A percentile compares a stretch with the other conserved stretches of the same genome.
Conservation (phyloP, 2,329 filamentous ascomycete genomes). For the Diaporthe capsici region DNA sequence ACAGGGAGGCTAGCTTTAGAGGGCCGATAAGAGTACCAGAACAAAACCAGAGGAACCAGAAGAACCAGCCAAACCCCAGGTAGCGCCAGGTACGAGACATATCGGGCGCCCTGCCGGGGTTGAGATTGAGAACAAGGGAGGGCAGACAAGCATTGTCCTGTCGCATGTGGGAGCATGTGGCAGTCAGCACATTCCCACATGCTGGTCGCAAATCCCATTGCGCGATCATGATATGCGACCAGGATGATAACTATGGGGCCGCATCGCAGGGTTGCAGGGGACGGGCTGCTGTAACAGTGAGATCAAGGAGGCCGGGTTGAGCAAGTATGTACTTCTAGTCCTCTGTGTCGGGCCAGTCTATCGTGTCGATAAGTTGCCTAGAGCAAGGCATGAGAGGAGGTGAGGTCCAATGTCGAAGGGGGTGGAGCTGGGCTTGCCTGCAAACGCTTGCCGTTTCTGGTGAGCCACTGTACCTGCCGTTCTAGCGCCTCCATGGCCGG, state of each 20-base stretch:
- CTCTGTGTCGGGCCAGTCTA: neutral
- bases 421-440: neutral
- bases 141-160: constrained; percentile 20
- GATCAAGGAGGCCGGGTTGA: neutral
- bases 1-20: neutral
- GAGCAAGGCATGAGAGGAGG: neutral
- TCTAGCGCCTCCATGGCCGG: neutral
- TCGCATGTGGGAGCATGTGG: constrained; percentile 23
- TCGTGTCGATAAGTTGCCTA: neutral
- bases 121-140: constrained; percentile 1
- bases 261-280: neutral
- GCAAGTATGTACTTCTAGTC: neutral
- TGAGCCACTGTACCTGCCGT: constrained; percentile 29
- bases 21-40: neutral
- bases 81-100: constrained; percentile 19
- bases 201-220: constrained; percentile 26
- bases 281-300: neutral
- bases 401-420: constrained; percentile 34
- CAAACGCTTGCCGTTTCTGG: constrained; percentile 41
- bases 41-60: neutral
- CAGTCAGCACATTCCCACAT: neutral
- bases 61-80: neutral
- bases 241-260: constrained; percentile 21
- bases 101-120: neutral
- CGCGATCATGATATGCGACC: constrained; percentile 29